phyloP scores from a whole-genome alignment of 805 yeast species.

The Wickerhamiella hasegawae region DNA sequence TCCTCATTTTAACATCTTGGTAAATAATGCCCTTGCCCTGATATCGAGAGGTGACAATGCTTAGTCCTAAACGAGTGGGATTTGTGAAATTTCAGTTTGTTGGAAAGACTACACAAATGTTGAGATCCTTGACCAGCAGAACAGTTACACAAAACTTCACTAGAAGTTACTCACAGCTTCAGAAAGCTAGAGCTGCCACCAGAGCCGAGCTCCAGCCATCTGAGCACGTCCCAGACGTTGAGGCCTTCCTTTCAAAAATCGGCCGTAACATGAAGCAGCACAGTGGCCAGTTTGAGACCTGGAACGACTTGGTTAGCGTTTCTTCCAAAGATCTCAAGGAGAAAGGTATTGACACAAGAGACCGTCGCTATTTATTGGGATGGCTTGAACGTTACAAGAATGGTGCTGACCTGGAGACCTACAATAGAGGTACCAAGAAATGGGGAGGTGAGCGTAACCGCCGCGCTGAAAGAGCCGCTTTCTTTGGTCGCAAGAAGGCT shows the following conservation, averaged over 20 bases:
- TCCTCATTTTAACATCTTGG: too few species aligned
- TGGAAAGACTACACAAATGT: too few species aligned
- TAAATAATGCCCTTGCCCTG: too few species aligned
- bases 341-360: conserved; percentile 57
- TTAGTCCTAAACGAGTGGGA: too few species aligned
- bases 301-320: conserved; percentile 50
- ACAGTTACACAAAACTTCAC: too few species aligned
- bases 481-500: conserved; percentile 19
- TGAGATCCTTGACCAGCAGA: too few species aligned
- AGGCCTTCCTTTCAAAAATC: conserved; percentile 55
- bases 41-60: too few species aligned
- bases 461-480: conserved; percentile 41
- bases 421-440: conserved; percentile 53
- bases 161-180: too few species aligned
- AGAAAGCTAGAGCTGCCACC: too few species aligned
- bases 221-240: conserved; percentile 45
- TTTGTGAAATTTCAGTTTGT: too few species aligned
- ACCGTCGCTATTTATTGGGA: conserved; percentile 47
- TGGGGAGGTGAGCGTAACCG: conserved; percentile 81
- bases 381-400: conserved; percentile 57
- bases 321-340: conserved; percentile 44
- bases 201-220: conserved; percentile 28
- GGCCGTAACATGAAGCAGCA: conserved; percentile 65
- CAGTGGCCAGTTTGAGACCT: conserved; percentile 51
- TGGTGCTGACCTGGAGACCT: conserved; percentile 38